Percentiles rank a stretch among this genome's conserved stretches.
Evolutionary conservation across 768 basidiomycete species (phyloP).

Genomic region (Psilocybe sp.): DNA sequence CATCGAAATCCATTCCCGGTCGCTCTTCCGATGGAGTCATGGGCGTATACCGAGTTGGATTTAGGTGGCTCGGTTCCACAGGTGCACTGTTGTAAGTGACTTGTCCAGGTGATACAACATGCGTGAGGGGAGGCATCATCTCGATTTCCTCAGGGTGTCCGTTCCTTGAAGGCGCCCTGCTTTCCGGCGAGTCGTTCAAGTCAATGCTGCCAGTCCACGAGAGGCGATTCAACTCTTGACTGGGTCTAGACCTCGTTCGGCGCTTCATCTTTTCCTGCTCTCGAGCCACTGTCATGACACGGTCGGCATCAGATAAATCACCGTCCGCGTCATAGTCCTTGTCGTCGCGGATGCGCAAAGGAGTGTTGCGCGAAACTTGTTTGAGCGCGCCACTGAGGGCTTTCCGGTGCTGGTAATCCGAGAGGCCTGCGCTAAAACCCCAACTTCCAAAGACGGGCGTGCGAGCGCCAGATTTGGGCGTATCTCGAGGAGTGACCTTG

Average conservation of each 20-base stretch:
- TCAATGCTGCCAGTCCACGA: too few relatives aligned
- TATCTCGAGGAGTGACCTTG: slow-evolving; percentile 23
- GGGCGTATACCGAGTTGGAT: slow-evolving; percentile 42
- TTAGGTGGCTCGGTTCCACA: slow-evolving; percentile 16
- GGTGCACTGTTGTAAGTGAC: slow-evolving; percentile 11
- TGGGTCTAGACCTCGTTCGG: slow-evolving; percentile 12
- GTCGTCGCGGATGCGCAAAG: slow-evolving; percentile 3
- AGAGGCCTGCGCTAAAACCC: slow-evolving; percentile 24
- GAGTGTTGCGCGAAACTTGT: slow-evolving; percentile 4
- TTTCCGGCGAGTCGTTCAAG: too few relatives aligned
- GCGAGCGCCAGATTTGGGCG: slow-evolving; percentile 34
- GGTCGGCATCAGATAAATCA: slow-evolving; percentile 7
- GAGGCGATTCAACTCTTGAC: not conserved
- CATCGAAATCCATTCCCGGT: slow-evolving; percentile 19
- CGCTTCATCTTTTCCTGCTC: slow-evolving; percentile 15
- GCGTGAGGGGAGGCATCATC: slow-evolving; percentile 9
- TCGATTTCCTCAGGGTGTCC: slow-evolving; percentile 18
- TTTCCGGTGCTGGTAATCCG: slow-evolving; percentile 46
- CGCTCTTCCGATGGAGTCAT: slow-evolving; percentile 11
- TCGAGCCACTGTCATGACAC: not conserved
- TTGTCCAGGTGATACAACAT: slow-evolving; percentile 2
- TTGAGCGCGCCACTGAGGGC: slow-evolving; percentile 29
- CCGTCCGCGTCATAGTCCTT: slow-evolving; percentile 17
- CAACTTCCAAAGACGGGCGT: slow-evolving; percentile 40
- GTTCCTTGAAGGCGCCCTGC: not conserved